Percentiles rank a stretch among this genome's conserved stretches.
These are phyloP conservation scores for Craspedostauros australis DNA, from an alignment of 108 stramenopile species.

Conservation along the genomic window DNA sequence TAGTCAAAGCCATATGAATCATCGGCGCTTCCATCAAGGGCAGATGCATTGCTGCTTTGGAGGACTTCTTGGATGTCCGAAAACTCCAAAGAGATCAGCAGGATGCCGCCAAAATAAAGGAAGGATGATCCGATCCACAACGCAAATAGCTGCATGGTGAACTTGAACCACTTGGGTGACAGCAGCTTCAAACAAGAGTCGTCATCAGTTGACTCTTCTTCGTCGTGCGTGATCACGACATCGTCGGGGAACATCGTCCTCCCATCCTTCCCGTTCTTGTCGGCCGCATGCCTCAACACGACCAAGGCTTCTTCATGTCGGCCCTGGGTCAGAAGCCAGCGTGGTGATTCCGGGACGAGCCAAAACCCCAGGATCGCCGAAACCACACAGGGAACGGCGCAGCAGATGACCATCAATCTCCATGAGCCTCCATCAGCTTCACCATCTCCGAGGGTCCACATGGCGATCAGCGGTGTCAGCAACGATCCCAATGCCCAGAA, in stretches of 20 bases:
- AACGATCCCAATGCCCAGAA: conserved; percentile 66
- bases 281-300: conserved; percentile 45
- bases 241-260: conserved; percentile 26
- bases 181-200: conserved; percentile 24
- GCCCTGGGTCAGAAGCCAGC: conserved; percentile 54
- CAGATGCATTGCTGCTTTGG: conserved; percentile 2
- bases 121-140: conserved; percentile 32
- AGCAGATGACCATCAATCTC: conserved; percentile 47
- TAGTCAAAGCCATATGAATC: conserved; percentile 40
- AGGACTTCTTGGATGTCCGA: conserved; percentile 12
- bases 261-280: conserved; percentile 39
- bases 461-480: conserved; percentile 51
- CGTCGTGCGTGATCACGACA: conserved; percentile 13
- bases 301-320: conserved; percentile 46
- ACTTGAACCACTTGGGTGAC: conserved; percentile 39
- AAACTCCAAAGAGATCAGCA: conserved; percentile 45
- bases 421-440: conserved; percentile 31
- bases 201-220: conserved; percentile 17
- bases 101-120: conserved; percentile 48
- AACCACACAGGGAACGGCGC: conserved; percentile 49
- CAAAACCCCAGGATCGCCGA: conserved; percentile 30
- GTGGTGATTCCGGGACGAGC: conserved; percentile 62
- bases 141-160: conserved; percentile 26
- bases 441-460: conserved; percentile 27
- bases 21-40: background rate